Conservation (phyloP, 176 grass and related monocot species). For the Triticum turgidum region DNA sequence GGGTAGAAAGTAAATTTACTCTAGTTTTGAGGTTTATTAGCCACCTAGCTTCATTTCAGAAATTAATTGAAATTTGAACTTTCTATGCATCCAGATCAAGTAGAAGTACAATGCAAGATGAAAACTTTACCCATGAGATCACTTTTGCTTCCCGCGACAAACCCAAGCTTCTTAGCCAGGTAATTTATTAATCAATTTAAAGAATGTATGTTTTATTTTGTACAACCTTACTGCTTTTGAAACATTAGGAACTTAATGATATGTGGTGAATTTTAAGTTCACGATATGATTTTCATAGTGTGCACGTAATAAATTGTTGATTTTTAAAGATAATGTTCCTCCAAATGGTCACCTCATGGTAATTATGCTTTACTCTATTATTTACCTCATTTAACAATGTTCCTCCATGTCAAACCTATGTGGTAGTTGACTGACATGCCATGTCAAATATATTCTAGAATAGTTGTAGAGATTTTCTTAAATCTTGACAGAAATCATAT, state of each 20-base stretch:
- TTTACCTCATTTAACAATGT: too few relatives aligned
- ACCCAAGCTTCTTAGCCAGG: conserved; percentile 2
- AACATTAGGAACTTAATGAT: background rate
- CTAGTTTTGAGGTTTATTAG: background rate
- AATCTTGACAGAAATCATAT: too few relatives aligned
- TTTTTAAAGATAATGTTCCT: too few relatives aligned
- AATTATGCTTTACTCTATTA: too few relatives aligned
- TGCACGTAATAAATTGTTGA: too few relatives aligned
- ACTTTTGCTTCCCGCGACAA: conserved; percentile 4
- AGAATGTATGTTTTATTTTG: background rate
- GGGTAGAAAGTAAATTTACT: background rate
- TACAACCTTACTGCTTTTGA: background rate
- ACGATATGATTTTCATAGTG: background rate
- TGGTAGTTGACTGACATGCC: too few relatives aligned
- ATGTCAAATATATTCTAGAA: too few relatives aligned
- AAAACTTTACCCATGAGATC: background rate
- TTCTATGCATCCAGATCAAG: background rate
- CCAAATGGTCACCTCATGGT: too few relatives aligned
- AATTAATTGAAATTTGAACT: background rate
- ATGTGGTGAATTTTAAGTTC: background rate
- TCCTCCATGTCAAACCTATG: too few relatives aligned
- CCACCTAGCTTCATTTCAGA: background rate
- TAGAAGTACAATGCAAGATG: background rate
- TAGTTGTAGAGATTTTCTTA: too few relatives aligned
- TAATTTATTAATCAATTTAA: background rate